These are phyloP conservation scores for Syzygium grande DNA, from an alignment of 345 rosid genomes.

Conservation along the genomic window DNA sequence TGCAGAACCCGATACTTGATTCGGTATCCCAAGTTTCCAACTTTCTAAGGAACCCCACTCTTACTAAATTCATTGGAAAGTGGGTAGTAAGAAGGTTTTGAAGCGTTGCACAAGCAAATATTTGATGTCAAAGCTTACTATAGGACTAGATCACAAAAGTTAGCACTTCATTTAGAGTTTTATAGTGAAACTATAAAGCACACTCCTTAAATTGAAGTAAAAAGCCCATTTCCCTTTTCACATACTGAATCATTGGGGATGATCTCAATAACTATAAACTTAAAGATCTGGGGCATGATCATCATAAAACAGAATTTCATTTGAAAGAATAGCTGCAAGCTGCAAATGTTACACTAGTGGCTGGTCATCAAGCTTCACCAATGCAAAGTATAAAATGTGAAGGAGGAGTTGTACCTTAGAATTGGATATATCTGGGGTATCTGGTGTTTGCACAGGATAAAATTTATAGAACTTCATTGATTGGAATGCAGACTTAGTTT, in stretches of 20 bases:
- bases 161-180: not conserved
- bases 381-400: not conserved
- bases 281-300: not conserved
- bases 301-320: not conserved
- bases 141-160: not conserved
- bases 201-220: not conserved
- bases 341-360: not conserved
- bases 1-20: not conserved
- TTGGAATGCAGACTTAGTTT: slow-evolving; percentile 50
- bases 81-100: not conserved
- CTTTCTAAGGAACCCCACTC: not conserved
- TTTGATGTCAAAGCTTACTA: not conserved
- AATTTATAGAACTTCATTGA: slow-evolving; percentile 87
- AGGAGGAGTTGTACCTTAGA: slow-evolving; percentile 40
- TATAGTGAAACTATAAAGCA: not conserved
- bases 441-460: slow-evolving; percentile 66
- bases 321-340: not conserved
- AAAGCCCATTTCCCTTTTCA: not conserved
- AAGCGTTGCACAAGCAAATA: not conserved
- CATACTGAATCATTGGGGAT: not conserved
- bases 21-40: not conserved
- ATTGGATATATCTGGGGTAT: slow-evolving; percentile 67
- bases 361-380: not conserved
- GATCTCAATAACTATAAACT: not conserved
- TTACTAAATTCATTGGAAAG: not conserved